These are phyloP conservation scores for Colletotrichum costaricense DNA, from an alignment of 2,329 filamentous ascomycete species.

Conservation along the genomic window DNA sequence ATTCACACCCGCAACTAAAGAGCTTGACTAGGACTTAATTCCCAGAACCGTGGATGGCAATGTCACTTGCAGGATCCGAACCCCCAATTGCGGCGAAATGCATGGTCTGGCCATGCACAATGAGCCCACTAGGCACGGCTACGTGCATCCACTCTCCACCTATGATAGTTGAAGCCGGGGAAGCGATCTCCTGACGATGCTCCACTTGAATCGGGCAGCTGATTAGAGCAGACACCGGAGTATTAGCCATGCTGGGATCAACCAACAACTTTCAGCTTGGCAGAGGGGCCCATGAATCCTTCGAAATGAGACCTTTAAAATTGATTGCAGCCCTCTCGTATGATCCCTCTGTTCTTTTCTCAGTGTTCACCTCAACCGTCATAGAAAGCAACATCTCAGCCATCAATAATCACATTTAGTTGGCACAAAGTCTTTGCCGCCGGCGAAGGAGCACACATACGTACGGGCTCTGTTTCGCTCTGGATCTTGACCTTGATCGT, in stretches of 20 bases:
- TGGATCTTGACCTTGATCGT: too few relatives aligned
- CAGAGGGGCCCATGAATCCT: conserved; percentile 1
- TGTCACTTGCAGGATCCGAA: neutral
- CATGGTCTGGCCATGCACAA: neutral
- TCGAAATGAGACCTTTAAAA: neutral
- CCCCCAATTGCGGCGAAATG: neutral
- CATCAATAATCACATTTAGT: neutral
- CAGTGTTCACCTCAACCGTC: neutral
- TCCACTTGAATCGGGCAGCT: neutral
- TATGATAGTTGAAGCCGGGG: neutral
- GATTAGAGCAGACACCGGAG: neutral
- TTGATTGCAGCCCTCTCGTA: neutral
- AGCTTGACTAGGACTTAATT: neutral
- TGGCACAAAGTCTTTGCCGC: neutral
- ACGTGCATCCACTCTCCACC: neutral
- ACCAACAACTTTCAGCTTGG: conserved; percentile 5
- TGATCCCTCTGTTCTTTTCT: neutral
- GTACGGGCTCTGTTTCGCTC: neutral
- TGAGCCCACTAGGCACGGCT: neutral
- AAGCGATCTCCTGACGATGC: neutral
- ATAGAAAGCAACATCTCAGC: neutral
- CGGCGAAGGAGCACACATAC: too few relatives aligned
- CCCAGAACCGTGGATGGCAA: neutral
- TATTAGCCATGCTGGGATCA: neutral
- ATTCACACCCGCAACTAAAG: neutral